Percentiles rank a stretch among this genome's conserved stretches.
phyloP scores from a whole-genome alignment of 2,329 filamentous ascomycete genomes.

The Chlorencoelia australis region DNA sequence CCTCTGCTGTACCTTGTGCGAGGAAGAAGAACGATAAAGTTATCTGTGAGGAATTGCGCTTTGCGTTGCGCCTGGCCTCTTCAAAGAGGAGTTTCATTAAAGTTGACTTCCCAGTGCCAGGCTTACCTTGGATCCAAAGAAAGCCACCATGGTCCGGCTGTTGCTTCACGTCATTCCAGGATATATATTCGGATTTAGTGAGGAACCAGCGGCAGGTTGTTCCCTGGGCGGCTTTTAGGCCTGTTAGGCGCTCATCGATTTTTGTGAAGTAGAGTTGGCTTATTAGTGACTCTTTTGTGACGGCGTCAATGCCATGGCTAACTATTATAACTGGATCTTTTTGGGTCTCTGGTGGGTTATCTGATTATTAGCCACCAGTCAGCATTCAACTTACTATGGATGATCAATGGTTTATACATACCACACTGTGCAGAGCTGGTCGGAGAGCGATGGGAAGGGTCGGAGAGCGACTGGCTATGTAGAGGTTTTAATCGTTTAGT shows the following conservation, averaged over 20 bases:
- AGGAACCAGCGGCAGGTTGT: slow-evolving; percentile 35
- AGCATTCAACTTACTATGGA: slow-evolving; percentile 2
- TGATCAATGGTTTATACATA: slow-evolving; percentile 3
- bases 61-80: slow-evolving; percentile 15
- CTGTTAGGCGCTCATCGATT: slow-evolving; percentile 29
- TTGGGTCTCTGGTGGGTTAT: not conserved
- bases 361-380: slow-evolving; percentile 3
- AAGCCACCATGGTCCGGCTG: slow-evolving; percentile 29
- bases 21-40: slow-evolving; percentile 29
- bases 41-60: slow-evolving; percentile 12
- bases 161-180: slow-evolving; percentile 30
- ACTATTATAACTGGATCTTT: not conserved
- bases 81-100: slow-evolving; percentile 31
- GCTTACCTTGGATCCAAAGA: slow-evolving; percentile 39
- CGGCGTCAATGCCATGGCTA: slow-evolving; percentile 7
- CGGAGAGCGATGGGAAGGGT: not conserved
- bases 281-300: slow-evolving; percentile 21
- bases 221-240: slow-evolving; percentile 29
- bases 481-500: slow-evolving; percentile 11
- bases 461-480: slow-evolving; percentile 2
- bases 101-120: slow-evolving; percentile 37
- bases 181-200: slow-evolving; percentile 24
- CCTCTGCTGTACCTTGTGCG: slow-evolving; percentile 27
- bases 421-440: not conserved
- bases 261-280: slow-evolving; percentile 30